Evolutionary conservation across 768 basidiomycete genomes (phyloP), one percentile per base, ranked within the genome.

Genomic region (Hirschioporus abietinus): DNA sequence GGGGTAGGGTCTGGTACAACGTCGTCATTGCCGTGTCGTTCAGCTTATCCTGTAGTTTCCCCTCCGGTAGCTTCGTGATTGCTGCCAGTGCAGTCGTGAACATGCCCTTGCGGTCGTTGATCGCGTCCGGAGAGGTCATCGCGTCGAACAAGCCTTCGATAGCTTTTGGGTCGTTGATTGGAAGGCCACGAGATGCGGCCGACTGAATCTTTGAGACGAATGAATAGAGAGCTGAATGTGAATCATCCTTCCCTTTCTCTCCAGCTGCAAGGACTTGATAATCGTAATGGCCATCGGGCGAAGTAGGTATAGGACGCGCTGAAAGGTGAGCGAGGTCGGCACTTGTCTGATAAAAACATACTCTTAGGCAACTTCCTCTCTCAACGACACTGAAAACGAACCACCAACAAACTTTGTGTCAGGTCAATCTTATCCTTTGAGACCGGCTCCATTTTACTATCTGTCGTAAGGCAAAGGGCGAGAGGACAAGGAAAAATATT

Each of bases 201-300:
- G 64, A 58, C 59, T 68, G 58, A 20, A 73, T 60, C 3, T 57
- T 65, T 18, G 20, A 30, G 42, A 76, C 64, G 63, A 78, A 68
- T 61, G 78, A 79, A 60, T 74, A 77, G 20, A 82, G 68, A 7
- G 68, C 70, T 8, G 79, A 78, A 63, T 81, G 80, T 7, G 73
- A 71, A 17, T 76, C 73, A 35, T 74, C 70, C 17, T 74, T 71
- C 10, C 72, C 71, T 10, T 52, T 52, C 26, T 67, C 66, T 7
- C 34, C 34, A 23, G 35, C 66, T 35, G 60, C 66, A 27, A 36
- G 35, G 18, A 78, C 75, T 70, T 83, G 75, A 72, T 76, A 79
- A 68, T 82, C 80, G 70, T 84, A 84, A 63, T 77, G 78, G 7
- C 82, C 82, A 66, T 81, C 80, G 7, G 79, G 79, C 2, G 82